phyloP scores from a whole-genome alignment of 306 rosid species.

The Cucurbita pepo region DNA sequence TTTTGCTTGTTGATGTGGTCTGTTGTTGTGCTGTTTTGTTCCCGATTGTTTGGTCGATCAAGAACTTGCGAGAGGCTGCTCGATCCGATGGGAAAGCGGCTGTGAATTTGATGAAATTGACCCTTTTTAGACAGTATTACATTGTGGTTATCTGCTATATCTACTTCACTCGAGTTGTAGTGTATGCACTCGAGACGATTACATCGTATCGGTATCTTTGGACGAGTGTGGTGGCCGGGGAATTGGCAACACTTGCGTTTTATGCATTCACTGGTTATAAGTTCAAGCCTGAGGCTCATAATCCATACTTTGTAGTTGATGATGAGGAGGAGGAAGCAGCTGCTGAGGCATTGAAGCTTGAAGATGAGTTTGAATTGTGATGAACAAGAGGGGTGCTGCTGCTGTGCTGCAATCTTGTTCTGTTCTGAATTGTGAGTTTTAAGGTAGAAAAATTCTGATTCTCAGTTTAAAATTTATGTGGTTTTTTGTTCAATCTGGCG shows the following conservation, averaged over 20 bases:
- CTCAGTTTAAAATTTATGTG: not conserved
- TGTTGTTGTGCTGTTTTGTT: constrained; percentile 90
- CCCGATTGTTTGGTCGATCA: constrained; percentile 94
- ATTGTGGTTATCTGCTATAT: constrained; percentile 84
- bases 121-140: constrained; percentile 79
- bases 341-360: constrained; percentile 76
- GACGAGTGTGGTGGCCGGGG: constrained; percentile 86
- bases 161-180: constrained; percentile 91
- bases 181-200: constrained; percentile 75
- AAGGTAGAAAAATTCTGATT: not conserved
- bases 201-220: constrained; percentile 84
- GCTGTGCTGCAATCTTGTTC: not conserved
- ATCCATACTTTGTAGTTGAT: constrained; percentile 76
- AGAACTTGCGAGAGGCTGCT: constrained; percentile 87
- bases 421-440: not conserved
- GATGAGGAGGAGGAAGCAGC: constrained; percentile 99
- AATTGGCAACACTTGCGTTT: constrained; percentile 73
- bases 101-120: constrained; percentile 83
- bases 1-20: constrained; percentile 75
- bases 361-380: constrained; percentile 87
- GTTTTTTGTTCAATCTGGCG: not conserved
- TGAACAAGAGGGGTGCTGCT: not conserved
- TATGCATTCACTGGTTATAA: constrained; percentile 71
- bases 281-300: constrained; percentile 91
- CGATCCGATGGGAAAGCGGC: constrained; percentile 93